These are phyloP conservation scores for Xerocomellus intermedius DNA, from an alignment of 768 basidiomycete genomes.

Conservation along the genomic window DNA sequence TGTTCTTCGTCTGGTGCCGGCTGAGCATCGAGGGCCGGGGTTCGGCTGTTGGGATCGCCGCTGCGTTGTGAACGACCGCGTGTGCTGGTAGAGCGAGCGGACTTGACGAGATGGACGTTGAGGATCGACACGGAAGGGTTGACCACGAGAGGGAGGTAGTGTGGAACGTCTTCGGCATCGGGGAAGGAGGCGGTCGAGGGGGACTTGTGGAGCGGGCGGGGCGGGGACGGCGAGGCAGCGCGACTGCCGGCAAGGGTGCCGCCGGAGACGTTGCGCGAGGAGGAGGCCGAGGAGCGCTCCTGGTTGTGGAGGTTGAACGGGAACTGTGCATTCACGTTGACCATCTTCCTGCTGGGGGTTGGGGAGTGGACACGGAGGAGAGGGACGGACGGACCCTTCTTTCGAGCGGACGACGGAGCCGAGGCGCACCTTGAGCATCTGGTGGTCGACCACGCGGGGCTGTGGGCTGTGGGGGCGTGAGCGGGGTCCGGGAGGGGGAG, in stretches of 20 bases:
- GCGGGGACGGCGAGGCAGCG: constrained; percentile 20
- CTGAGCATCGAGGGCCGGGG: background rate
- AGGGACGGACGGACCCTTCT: constrained; percentile 47
- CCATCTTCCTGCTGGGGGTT: constrained; percentile 55
- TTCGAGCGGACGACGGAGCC: constrained; percentile 57
- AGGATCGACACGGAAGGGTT: constrained; percentile 10
- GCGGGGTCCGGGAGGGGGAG: background rate
- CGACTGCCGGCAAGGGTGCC: constrained; percentile 25
- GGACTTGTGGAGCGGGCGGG: constrained; percentile 19
- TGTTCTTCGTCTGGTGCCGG: background rate
- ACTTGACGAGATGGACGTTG: constrained; percentile 28
- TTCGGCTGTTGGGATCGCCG: constrained; percentile 11
- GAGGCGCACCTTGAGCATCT: constrained; percentile 49
- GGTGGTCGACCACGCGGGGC: constrained; percentile 44
- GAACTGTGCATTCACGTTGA: constrained; percentile 58
- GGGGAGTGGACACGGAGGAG: background rate
- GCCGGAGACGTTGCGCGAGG: constrained; percentile 36
- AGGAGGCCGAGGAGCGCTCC: constrained; percentile 17
- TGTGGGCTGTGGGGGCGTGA: constrained; percentile 20
- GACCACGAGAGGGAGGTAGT: constrained; percentile 3
- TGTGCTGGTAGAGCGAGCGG: constrained; percentile 1
- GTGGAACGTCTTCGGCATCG: constrained; percentile 17
- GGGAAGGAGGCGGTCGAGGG: constrained; percentile 23
- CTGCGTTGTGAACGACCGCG: constrained; percentile 25
- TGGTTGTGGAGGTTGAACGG: constrained; percentile 55